Conservation (phyloP, 2,329 filamentous ascomycete species). For the Fusarium keratoplasticum region DNA sequence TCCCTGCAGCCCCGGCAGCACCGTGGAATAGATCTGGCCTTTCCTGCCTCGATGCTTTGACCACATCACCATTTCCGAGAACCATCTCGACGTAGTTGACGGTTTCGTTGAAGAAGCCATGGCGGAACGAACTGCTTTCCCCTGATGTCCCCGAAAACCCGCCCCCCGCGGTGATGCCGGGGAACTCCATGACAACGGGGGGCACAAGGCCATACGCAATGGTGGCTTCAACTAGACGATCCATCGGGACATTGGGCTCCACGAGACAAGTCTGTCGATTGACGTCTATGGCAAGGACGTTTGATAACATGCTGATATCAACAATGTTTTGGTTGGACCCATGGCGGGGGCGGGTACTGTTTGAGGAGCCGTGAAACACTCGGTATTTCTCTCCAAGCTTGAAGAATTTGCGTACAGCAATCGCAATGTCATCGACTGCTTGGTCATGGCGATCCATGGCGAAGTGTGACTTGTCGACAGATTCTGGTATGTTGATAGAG, state of each 20-base stretch:
- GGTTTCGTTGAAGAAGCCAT: constrained; percentile 74
- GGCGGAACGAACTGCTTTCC: constrained; percentile 74
- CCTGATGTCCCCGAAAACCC: constrained; percentile 75
- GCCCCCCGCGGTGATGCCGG: constrained; percentile 75
- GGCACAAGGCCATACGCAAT: constrained; percentile 66
- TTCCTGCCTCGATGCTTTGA: constrained; percentile 58
- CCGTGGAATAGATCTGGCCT: constrained; percentile 68
- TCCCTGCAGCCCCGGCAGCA: constrained; percentile 70
- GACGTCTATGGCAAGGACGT: constrained; percentile 24
- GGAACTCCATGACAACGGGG: constrained; percentile 79
- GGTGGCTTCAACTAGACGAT: constrained; percentile 69
- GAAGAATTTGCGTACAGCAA: constrained; percentile 57
- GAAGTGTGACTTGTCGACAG: background rate
- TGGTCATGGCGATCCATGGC: constrained; percentile 61
- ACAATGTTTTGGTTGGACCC: constrained; percentile 30
- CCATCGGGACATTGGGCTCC: constrained; percentile 78
- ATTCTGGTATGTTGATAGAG: background rate
- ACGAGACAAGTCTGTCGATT: constrained; percentile 53
- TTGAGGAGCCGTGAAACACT: constrained; percentile 79
- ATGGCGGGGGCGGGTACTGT: constrained; percentile 70
- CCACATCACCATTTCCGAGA: constrained; percentile 66
- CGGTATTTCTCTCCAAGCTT: constrained; percentile 67
- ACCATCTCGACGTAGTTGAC: constrained; percentile 73
- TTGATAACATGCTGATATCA: constrained; percentile 37
- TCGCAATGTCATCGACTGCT: constrained; percentile 56